Evolutionary conservation across 208 protist genomes (phyloP).

Genomic region (Wallacemonas collosoma): DNA sequence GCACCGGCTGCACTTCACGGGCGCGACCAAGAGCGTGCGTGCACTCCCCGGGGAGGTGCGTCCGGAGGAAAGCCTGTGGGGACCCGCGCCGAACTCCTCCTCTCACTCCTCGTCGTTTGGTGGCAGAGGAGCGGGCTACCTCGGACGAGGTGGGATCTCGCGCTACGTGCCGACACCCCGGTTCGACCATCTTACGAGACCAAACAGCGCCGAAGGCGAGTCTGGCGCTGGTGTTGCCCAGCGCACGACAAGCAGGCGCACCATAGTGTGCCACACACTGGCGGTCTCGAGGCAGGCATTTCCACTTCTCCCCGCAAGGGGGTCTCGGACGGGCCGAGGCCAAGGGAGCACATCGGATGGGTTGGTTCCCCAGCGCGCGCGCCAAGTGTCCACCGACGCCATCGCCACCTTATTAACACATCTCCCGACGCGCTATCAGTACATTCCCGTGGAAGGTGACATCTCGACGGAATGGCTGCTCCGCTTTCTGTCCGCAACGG

Average conservation of each 20-base stretch:
- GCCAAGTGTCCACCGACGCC: neutral
- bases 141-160: neutral
- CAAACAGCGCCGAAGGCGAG: neutral
- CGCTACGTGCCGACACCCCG: neutral
- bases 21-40: neutral
- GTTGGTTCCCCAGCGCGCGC: neutral
- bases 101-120: neutral
- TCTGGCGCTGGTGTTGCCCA: neutral
- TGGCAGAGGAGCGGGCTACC: neutral
- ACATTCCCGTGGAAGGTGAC: neutral
- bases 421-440: slow-evolving; percentile 17
- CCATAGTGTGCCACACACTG: neutral
- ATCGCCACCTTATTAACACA: slow-evolving; percentile 3
- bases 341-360: neutral
- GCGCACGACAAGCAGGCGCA: slow-evolving; percentile 1
- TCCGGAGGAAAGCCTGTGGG: slow-evolving; percentile 33
- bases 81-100: slow-evolving; percentile 3
- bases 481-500: slow-evolving; percentile 21
- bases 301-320: neutral
- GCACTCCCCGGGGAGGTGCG: slow-evolving; percentile 1
- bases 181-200: neutral
- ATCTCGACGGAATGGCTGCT: slow-evolving; percentile 47
- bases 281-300: neutral
- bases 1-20: neutral
- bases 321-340: neutral